Percentiles rank a stretch among this genome's conserved stretches.
Evolutionary conservation across 768 basidiomycete genomes (phyloP).

Genomic region (Suillus subluteus): DNA sequence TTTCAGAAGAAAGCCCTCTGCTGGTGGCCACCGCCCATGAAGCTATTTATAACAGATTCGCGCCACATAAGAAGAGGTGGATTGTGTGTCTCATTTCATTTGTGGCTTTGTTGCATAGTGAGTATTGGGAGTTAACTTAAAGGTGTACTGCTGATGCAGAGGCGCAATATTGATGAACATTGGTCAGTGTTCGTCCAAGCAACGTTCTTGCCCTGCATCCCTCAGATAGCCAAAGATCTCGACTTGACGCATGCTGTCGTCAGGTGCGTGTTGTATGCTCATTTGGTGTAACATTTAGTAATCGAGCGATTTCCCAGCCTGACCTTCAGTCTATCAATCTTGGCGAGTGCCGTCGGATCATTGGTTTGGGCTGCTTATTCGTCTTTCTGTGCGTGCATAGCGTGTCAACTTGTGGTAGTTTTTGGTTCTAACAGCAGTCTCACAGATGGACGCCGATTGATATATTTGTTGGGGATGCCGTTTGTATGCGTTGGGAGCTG

Average conservation of each 20-base stretch:
- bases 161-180: neutral
- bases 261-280: conserved; percentile 38
- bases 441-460: conserved; percentile 65
- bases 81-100: conserved; percentile 59
- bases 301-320: conserved; percentile 35
- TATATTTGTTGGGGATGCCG: conserved; percentile 64
- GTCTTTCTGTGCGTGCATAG: conserved; percentile 47
- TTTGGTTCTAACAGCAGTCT: conserved; percentile 1
- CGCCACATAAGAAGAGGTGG: conserved; percentile 45
- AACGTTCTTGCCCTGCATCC: conserved; percentile 70
- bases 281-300: neutral
- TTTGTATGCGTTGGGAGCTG: conserved; percentile 60
- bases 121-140: conserved; percentile 16
- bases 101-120: conserved; percentile 62
- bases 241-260: conserved; percentile 56
- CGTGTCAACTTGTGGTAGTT: neutral
- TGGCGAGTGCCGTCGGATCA: conserved; percentile 48
- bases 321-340: conserved; percentile 55
- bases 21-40: neutral
- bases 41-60: conserved; percentile 43
- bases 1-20: conserved; percentile 6
- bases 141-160: neutral
- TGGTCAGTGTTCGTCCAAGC: conserved; percentile 64
- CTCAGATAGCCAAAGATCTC: conserved; percentile 65
- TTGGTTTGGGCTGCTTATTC: conserved; percentile 56